Percentiles rank a stretch among this genome's conserved stretches.
These are phyloP conservation scores for Hypoxylon sp. DNA, from an alignment of 2,329 filamentous ascomycete species.

Conservation along the genomic window DNA sequence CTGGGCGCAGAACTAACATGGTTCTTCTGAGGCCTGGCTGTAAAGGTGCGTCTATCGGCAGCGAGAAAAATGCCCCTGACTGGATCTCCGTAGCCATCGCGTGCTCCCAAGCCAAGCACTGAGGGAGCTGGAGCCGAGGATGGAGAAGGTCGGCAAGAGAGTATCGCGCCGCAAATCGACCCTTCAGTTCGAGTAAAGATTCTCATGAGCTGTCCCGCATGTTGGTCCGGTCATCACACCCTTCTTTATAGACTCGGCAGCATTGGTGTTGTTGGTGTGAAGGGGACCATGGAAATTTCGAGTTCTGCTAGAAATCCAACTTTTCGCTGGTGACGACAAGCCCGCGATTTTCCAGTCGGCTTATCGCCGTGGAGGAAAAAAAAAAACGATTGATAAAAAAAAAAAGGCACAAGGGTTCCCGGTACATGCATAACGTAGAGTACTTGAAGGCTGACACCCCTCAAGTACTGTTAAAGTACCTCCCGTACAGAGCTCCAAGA, in stretches of 20 bases:
- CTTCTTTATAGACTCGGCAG: slow-evolving; percentile 32
- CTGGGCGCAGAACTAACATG: neutral
- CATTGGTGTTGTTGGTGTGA: slow-evolving; percentile 9
- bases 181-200: slow-evolving; percentile 65
- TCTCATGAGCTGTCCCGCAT: slow-evolving; percentile 66
- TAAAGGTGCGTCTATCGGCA: slow-evolving; percentile 5
- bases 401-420: slow-evolving; percentile 15
- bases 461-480: neutral
- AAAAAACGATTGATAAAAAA: slow-evolving; percentile 23
- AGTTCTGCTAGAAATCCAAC: slow-evolving; percentile 7
- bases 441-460: neutral
- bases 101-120: slow-evolving; percentile 20
- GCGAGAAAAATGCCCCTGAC: slow-evolving; percentile 12
- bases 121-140: slow-evolving; percentile 29
- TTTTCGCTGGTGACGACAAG: slow-evolving; percentile 28
- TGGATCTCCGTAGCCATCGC: slow-evolving; percentile 18
- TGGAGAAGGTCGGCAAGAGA: slow-evolving; percentile 55
- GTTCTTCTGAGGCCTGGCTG: slow-evolving; percentile 7
- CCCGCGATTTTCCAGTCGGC: slow-evolving; percentile 1
- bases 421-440: neutral
- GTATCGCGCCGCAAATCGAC: slow-evolving; percentile 65
- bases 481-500: neutral
- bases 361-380: slow-evolving; percentile 22
- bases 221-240: slow-evolving; percentile 46
- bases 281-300: slow-evolving; percentile 10